A percentile compares a stretch with the other conserved stretches of the same genome.
These are phyloP conservation scores for Boletus coccyginus DNA, from an alignment of 768 basidiomycete species.

Conservation along the genomic window DNA sequence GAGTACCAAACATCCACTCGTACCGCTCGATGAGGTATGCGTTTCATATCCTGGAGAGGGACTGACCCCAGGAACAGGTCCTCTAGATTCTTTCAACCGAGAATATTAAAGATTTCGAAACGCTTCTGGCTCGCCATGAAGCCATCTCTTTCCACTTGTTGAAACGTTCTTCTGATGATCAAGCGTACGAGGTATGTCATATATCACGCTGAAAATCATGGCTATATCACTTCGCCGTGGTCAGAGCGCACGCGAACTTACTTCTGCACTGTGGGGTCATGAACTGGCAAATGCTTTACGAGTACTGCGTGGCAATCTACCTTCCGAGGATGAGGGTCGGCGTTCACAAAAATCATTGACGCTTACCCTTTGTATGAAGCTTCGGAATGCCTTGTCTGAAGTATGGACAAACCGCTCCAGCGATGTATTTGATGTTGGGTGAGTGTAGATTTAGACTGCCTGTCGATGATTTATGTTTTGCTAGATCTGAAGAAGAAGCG, in stretches of 20 bases:
- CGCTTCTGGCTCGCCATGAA: conserved; percentile 58
- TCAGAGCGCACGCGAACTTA: conserved; percentile 78
- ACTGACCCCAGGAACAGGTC: not conserved
- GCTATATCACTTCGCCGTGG: not conserved
- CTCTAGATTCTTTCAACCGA: conserved; percentile 51
- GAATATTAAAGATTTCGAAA: conserved; percentile 52
- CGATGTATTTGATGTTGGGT: conserved; percentile 87
- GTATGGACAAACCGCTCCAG: conserved; percentile 69
- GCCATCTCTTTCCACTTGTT: conserved; percentile 65
- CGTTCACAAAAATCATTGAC: conserved; percentile 12
- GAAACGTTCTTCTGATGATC: conserved; percentile 73
- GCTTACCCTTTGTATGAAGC: conserved; percentile 46
- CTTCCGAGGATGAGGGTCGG: conserved; percentile 39
- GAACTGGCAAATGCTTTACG: conserved; percentile 74
- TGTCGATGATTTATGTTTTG: conserved; percentile 2
- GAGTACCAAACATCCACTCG: conserved; percentile 39
- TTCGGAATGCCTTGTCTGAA: conserved; percentile 63
- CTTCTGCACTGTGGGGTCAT: conserved; percentile 75
- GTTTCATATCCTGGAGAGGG: not conserved
- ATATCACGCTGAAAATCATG: not conserved
- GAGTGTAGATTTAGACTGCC: conserved; percentile 15
- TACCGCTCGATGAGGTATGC: conserved; percentile 70
- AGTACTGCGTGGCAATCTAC: conserved; percentile 50
- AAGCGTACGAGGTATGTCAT: conserved; percentile 69
- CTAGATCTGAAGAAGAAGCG: conserved; percentile 70